A percentile compares a stretch with the other conserved stretches of the same genome.
Evolutionary conservation across 805 yeast species (phyloP).

Genomic region (Ascoidea rubescens): DNA sequence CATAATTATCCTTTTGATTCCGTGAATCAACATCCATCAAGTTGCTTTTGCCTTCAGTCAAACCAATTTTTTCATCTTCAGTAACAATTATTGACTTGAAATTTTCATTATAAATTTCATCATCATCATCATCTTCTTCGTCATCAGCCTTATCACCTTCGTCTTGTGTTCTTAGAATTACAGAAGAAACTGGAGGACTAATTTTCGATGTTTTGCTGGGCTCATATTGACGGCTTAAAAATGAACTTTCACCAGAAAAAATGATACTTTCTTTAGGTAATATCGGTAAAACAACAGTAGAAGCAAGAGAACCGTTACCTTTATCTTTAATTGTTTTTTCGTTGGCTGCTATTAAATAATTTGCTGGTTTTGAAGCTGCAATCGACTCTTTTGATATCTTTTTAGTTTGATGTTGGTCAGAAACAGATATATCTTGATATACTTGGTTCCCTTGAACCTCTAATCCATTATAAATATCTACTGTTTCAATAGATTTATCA

Average conservation of each 20-base stretch:
- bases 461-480: not conserved
- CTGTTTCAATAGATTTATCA: not conserved
- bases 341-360: not conserved
- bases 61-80: no score
- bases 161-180: not conserved
- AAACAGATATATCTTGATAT: no score
- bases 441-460: no score
- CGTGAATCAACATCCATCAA: no score
- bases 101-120: no score
- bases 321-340: not conserved
- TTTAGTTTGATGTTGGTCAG: no score
- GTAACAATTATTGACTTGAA: no score
- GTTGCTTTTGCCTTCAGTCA: no score
- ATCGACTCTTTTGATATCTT: not conserved
- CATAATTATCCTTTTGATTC: no score
- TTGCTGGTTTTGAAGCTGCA: not conserved
- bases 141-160: not conserved
- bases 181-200: not conserved
- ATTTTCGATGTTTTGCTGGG: not conserved
- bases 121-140: not conserved
- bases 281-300: not conserved
- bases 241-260: not conserved
- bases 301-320: not conserved
- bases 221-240: not conserved
- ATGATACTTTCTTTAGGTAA: not conserved